These are phyloP conservation scores for Camellia japonica DNA, from an alignment of 148 eudicot species.

Conservation along the genomic window DNA sequence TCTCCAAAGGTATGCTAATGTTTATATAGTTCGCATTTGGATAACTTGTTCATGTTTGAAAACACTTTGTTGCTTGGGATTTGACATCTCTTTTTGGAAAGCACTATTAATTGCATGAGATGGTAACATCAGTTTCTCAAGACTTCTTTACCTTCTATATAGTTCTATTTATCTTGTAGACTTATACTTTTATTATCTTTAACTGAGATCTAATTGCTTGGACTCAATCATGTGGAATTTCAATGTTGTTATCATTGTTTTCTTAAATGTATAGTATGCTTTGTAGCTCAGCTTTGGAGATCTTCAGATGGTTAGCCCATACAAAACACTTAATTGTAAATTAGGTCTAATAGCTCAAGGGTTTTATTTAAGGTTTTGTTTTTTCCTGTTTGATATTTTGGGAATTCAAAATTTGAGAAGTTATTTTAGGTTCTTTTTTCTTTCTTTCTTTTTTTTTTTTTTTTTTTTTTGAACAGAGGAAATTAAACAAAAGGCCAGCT, in stretches of 20 bases:
- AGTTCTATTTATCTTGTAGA: background rate
- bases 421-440: too few relatives aligned
- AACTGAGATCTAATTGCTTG: background rate
- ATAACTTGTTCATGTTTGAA: background rate
- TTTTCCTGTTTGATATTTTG: background rate
- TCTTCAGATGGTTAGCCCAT: background rate
- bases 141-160: background rate
- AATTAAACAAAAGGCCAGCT: too few relatives aligned
- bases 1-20: constrained; percentile 55
- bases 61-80: background rate
- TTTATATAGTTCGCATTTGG: background rate
- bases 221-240: background rate
- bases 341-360: background rate
- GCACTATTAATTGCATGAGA: background rate
- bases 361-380: background rate
- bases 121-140: background rate
- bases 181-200: background rate
- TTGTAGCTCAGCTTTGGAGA: background rate
- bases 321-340: background rate
- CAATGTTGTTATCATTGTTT: background rate
- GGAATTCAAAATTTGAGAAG: background rate
- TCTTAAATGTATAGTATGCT: background rate
- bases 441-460: too few relatives aligned
- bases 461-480: too few relatives aligned
- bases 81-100: background rate